Evolutionary conservation across 2,329 filamentous ascomycete species (phyloP), one percentile per base, ranked within the genome.

Genomic region (Venturia oleaginea): DNA sequence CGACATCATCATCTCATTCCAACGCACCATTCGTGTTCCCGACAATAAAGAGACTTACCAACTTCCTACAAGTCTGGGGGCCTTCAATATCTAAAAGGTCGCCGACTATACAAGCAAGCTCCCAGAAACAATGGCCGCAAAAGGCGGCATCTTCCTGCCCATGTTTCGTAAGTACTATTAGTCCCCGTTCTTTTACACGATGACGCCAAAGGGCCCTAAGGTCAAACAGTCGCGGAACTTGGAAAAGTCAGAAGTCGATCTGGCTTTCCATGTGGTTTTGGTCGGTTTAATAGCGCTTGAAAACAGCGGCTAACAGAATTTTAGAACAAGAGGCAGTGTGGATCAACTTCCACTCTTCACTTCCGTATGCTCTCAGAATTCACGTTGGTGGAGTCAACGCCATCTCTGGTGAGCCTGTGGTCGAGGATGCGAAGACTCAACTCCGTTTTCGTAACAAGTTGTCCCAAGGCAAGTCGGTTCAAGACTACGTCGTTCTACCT

Each of bases 401-500:
- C 6, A 67, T 80, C 34, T 76, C 74, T 38, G 76, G 77, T 6
- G 10, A 46, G 22, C 22, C 43, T 4, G 19, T 46, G 3, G 43
- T 46, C 19, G 43, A 24, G 10, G 70, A 72, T 48, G 70, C 70
- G 10, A 66, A 65, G 2, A 69, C 69, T 2, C 65, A 65, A 46
- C 48, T 63, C 40, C 65, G 67, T 15, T 66, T 67, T 5, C 46
- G 24, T 2, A 30, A 15, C 17, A 6, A 32, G 27, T 19, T 34
- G 8, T 19, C 15, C 15, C 40, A 67, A 19, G 59, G 59, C 24
- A 55, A 69, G 34, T 67, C 66, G 55, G 63, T 74, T 0, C 79
- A 81, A 65, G 78, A 80, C 67, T 81, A 81, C 66, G 51, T 80
- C 3, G 73, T 79, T 13, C 70, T 76, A 3, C 76, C 75, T 1